A percentile compares a stretch with the other conserved stretches of the same genome.
These are phyloP conservation scores for Albizia julibrissin DNA, from an alignment of 306 rosid genomes.

Conservation along the genomic window DNA sequence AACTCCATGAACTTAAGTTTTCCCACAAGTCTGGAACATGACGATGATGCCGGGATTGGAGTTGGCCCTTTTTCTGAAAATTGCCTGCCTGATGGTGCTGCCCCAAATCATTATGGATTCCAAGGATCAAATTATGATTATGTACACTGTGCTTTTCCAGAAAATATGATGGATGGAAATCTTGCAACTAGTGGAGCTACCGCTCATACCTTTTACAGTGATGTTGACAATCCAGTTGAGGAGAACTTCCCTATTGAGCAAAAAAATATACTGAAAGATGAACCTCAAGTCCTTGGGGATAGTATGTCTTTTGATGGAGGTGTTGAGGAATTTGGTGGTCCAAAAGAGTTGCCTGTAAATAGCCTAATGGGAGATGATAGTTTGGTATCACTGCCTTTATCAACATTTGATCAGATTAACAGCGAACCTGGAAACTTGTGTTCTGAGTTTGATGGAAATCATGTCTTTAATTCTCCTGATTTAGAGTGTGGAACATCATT, in stretches of 20 bases:
- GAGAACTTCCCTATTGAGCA: slow-evolving; percentile 46
- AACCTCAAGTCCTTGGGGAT: slow-evolving; percentile 52
- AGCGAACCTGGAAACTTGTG: slow-evolving; percentile 53
- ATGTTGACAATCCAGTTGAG: slow-evolving; percentile 46
- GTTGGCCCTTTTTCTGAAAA: slow-evolving; percentile 50
- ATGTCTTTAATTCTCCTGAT: slow-evolving; percentile 59
- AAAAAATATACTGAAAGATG: slow-evolving; percentile 40
- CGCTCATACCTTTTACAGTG: slow-evolving; percentile 45
- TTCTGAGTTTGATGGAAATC: slow-evolving; percentile 57
- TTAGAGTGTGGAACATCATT: slow-evolving; percentile 66
- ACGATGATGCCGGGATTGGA: slow-evolving; percentile 42
- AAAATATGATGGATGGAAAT: slow-evolving; percentile 49
- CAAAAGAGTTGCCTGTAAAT: slow-evolving; percentile 47
- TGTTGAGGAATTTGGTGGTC: slow-evolving; percentile 44
- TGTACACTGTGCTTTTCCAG: slow-evolving; percentile 44
- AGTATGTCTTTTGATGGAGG: slow-evolving; percentile 44
- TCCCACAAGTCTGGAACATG: slow-evolving; percentile 55
- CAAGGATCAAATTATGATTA: slow-evolving; percentile 52
- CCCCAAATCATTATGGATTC: slow-evolving; percentile 45
- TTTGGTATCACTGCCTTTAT: slow-evolving; percentile 44
- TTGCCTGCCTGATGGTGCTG: slow-evolving; percentile 52
- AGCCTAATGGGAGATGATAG: slow-evolving; percentile 48
- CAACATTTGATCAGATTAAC: slow-evolving; percentile 54
- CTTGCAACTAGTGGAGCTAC: slow-evolving; percentile 33
- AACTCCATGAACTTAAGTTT: slow-evolving; percentile 59